Conservation (phyloP, 2,329 filamentous ascomycete genomes). For the Colletotrichum costaricense region DNA sequence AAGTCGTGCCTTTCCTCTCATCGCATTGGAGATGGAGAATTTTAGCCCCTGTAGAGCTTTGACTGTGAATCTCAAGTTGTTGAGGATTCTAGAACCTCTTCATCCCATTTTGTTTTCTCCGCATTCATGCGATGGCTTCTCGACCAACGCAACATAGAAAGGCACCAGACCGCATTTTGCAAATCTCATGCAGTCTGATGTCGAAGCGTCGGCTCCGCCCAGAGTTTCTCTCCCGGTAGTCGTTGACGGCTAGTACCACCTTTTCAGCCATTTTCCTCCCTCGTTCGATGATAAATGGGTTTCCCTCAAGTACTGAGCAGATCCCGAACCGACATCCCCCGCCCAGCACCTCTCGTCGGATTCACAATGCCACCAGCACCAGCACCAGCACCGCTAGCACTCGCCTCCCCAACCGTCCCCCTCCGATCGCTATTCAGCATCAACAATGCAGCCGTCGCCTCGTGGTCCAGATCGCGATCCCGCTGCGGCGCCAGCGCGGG, state of each 20-base stretch:
- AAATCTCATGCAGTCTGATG: not conserved
- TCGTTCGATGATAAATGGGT: not conserved
- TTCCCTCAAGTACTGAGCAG: conserved; percentile 60
- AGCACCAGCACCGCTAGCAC: conserved; percentile 58
- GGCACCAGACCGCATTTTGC: not conserved
- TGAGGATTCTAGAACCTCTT: not conserved
- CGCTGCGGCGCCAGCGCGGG: conserved; percentile 65
- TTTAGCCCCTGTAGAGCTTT: not conserved
- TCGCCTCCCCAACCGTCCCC: conserved; percentile 47
- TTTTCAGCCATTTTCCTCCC: not conserved
- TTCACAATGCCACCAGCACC: conserved; percentile 41
- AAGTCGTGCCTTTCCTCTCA: not conserved
- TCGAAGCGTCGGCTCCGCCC: not conserved
- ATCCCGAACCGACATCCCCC: conserved; percentile 67
- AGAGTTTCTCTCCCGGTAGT: not conserved
- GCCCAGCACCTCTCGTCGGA: conserved; percentile 46
- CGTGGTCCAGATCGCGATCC: conserved; percentile 72
- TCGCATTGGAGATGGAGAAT: not conserved
- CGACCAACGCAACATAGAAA: not conserved
- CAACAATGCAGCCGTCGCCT: conserved; percentile 85
- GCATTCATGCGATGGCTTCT: not conserved
- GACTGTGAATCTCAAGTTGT: not conserved
- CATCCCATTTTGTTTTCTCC: not conserved
- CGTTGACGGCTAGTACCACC: not conserved
- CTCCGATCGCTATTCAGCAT: conserved; percentile 88